A percentile compares a stretch with the other conserved stretches of the same genome.
These are phyloP conservation scores for Pleurotus salmoneostramineus DNA, from an alignment of 768 basidiomycete genomes.

Conservation along the genomic window DNA sequence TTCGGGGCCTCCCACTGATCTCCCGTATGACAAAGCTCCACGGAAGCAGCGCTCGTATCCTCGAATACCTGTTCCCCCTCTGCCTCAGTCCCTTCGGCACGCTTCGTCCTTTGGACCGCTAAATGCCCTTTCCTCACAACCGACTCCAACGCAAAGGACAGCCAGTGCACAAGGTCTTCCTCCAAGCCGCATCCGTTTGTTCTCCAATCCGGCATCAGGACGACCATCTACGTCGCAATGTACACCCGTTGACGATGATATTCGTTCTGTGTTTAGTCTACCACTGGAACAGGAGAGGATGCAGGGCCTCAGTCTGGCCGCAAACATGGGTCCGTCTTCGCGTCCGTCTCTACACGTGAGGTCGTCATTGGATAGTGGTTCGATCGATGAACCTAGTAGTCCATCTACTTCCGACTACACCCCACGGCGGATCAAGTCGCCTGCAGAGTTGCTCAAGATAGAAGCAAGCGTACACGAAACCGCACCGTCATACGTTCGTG, in stretches of 20 bases:
- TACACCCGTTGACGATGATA: constrained; percentile 45
- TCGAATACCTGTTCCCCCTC: constrained; percentile 48
- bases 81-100: constrained; percentile 36
- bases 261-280: constrained; percentile 50
- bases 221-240: constrained; percentile 49
- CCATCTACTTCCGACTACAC: constrained; percentile 41
- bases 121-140: constrained; percentile 3
- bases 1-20: constrained; percentile 19
- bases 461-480: constrained; percentile 45
- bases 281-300: constrained; percentile 38
- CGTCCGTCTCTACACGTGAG: background rate
- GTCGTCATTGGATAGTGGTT: background rate
- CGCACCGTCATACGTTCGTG: constrained; percentile 19
- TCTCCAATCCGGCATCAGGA: constrained; percentile 52
- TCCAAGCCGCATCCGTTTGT: constrained; percentile 49
- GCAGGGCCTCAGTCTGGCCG: constrained; percentile 13
- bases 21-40: constrained; percentile 27
- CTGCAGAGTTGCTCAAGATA: constrained; percentile 58
- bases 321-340: background rate
- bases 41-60: constrained; percentile 62
- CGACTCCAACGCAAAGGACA: constrained; percentile 20
- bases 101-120: constrained; percentile 21
- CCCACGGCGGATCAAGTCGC: constrained; percentile 65
- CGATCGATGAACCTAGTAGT: constrained; percentile 23
- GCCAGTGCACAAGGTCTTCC: constrained; percentile 21